These are phyloP conservation scores for Sugiyamaella paludigena DNA, from an alignment of 1,139 yeast species.

Conservation along the genomic window DNA sequence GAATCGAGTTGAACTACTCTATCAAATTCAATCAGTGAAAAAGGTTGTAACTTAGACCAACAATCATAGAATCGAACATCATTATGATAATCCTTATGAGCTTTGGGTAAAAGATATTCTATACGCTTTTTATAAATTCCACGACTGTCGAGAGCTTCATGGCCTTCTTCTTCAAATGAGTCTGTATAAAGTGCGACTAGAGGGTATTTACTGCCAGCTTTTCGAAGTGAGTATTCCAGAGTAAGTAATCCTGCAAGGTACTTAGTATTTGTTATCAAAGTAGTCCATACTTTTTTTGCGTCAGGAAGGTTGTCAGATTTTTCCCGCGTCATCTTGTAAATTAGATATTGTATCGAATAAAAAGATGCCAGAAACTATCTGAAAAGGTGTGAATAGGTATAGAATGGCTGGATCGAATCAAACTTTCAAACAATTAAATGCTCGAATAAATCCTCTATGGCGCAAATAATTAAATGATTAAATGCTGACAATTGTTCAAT, in stretches of 20 bases:
- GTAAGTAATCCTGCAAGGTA: conserved; percentile 52
- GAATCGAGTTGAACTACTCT: conserved; percentile 53
- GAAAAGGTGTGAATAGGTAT: too few species aligned
- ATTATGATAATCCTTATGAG: conserved; percentile 43
- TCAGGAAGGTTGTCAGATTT: conserved; percentile 17
- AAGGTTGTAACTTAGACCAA: conserved; percentile 57
- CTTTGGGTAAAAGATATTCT: conserved; percentile 44
- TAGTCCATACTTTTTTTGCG: conserved; percentile 47
- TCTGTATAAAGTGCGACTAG: conserved; percentile 52
- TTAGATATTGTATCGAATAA: not conserved
- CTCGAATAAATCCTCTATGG: too few species aligned
- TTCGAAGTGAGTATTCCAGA: conserved; percentile 45
- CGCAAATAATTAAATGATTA: too few species aligned
- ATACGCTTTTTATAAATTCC: conserved; percentile 45
- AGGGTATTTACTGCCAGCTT: conserved; percentile 45
- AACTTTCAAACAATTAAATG: too few species aligned
- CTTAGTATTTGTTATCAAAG: conserved; percentile 49
- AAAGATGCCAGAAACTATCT: not conserved
- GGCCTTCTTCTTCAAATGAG: conserved; percentile 43
- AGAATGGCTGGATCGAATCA: too few species aligned
- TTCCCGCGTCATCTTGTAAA: conserved; percentile 11
- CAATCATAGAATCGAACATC: conserved; percentile 56
- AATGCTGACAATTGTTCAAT: too few species aligned
- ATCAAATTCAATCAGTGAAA: conserved; percentile 47
- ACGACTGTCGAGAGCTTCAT: conserved; percentile 40